Percentiles rank a stretch among this genome's conserved stretches.
Evolutionary conservation across 2,329 filamentous ascomycete species (phyloP).

Genomic region (Triangularia setosa): DNA sequence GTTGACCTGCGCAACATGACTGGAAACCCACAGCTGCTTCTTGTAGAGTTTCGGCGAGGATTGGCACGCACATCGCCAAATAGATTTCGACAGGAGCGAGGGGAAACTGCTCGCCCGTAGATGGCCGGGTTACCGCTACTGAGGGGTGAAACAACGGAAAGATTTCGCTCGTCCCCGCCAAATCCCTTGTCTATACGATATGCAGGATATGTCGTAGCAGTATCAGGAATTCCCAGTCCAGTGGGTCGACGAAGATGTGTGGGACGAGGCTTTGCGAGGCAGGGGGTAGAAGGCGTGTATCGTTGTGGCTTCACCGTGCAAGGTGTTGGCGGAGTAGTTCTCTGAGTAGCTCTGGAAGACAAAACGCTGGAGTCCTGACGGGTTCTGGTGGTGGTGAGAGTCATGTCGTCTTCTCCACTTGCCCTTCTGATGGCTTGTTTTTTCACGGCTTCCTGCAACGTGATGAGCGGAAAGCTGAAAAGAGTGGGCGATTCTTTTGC

Average conservation of each 20-base stretch:
- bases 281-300: conserved; percentile 16
- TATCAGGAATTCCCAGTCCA: conserved; percentile 6
- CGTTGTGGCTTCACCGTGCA: conserved; percentile 13
- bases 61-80: conserved; percentile 7
- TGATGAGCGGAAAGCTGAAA: conserved; percentile 32
- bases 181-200: conserved; percentile 10
- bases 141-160: conserved; percentile 2
- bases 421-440: conserved; percentile 25
- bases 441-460: conserved; percentile 31
- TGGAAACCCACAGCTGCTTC: conserved; percentile 10
- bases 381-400: conserved; percentile 22
- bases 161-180: background rate
- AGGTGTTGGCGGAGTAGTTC: conserved; percentile 19
- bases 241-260: conserved; percentile 12
- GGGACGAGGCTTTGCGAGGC: conserved; percentile 15
- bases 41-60: conserved; percentile 9
- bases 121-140: conserved; percentile 10
- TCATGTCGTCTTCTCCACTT: conserved; percentile 24
- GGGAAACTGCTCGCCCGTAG: conserved; percentile 6
- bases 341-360: conserved; percentile 16
- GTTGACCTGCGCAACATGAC: background rate
- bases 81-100: conserved; percentile 12
- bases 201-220: background rate
- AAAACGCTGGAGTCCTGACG: conserved; percentile 20
- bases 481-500: conserved; percentile 22